Conservation (phyloP, 805 yeast genomes). For the Metschnikowia borealis region DNA sequence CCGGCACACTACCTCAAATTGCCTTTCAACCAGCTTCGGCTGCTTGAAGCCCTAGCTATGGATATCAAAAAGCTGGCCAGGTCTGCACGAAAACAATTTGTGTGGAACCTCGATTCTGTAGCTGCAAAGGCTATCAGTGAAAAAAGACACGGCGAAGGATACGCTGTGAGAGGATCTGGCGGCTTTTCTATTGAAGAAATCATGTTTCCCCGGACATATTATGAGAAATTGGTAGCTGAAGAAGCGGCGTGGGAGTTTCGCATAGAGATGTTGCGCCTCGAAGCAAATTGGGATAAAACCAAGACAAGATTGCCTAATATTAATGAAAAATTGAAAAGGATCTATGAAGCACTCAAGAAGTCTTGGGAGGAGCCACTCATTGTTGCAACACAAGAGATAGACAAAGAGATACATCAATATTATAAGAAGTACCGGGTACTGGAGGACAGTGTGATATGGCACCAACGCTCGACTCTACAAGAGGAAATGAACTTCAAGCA, state of each 20-base stretch:
- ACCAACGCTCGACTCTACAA: constrained; percentile 16
- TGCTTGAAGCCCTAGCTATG: constrained; percentile 27
- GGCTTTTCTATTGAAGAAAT: constrained; percentile 28
- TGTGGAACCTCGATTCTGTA: constrained; percentile 21
- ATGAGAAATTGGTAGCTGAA: constrained; percentile 22
- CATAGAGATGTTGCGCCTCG: constrained; percentile 14
- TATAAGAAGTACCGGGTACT: constrained; percentile 15
- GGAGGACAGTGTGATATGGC: constrained; percentile 6
- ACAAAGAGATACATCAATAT: constrained; percentile 11
- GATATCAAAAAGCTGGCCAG: constrained; percentile 30
- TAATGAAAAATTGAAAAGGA: background rate
- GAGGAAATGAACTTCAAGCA: constrained; percentile 15
- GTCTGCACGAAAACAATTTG: constrained; percentile 19
- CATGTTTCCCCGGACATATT: constrained; percentile 27
- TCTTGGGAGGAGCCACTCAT: constrained; percentile 15
- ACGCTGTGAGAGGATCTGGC: constrained; percentile 23
- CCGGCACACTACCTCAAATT: constrained; percentile 25
- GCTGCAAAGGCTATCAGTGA: background rate
- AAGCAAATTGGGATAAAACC: constrained; percentile 10
- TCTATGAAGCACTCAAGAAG: background rate
- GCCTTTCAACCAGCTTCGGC: constrained; percentile 20
- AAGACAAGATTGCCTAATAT: background rate
- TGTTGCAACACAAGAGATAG: constrained; percentile 10
- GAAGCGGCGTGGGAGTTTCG: constrained; percentile 38
- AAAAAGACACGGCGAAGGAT: constrained; percentile 26